Evolutionary conservation across 345 rosid genomes (phyloP).

Genomic region (Linum lewisii): DNA sequence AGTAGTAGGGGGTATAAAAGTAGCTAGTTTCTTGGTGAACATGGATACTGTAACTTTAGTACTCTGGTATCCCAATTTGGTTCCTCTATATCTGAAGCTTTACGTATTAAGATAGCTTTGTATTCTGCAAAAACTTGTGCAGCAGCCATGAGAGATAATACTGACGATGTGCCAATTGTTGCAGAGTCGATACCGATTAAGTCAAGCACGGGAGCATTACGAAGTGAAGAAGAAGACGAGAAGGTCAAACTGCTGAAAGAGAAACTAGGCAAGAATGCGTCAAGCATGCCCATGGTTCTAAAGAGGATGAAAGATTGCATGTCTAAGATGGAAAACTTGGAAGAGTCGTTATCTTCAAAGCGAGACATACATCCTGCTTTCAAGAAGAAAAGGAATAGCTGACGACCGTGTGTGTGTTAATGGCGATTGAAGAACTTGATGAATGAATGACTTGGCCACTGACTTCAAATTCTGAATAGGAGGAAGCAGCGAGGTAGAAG

Average conservation of each 20-base stretch:
- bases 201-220: conserved; percentile 12
- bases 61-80: no score
- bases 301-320: conserved; percentile 55
- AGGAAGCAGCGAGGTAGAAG: no score
- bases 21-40: background rate
- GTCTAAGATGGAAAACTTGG: conserved; percentile 38
- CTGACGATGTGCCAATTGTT: no score
- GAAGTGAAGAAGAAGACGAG: conserved; percentile 26
- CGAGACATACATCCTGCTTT: conserved; percentile 48
- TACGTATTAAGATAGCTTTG: no score
- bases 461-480: no score
- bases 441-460: no score
- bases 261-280: conserved; percentile 32
- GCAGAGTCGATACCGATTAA: no score
- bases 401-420: background rate
- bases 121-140: no score
- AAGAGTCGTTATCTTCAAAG: conserved; percentile 30
- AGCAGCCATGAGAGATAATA: no score
- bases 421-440: background rate
- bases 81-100: no score
- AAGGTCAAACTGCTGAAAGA: conserved; percentile 41
- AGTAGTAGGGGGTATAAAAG: no score
- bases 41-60: background rate
- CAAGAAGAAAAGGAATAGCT: conserved; percentile 15
- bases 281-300: conserved; percentile 36